These are phyloP conservation scores for Penicillium concentricum DNA, from an alignment of 2,329 filamentous ascomycete species.

Conservation along the genomic window DNA sequence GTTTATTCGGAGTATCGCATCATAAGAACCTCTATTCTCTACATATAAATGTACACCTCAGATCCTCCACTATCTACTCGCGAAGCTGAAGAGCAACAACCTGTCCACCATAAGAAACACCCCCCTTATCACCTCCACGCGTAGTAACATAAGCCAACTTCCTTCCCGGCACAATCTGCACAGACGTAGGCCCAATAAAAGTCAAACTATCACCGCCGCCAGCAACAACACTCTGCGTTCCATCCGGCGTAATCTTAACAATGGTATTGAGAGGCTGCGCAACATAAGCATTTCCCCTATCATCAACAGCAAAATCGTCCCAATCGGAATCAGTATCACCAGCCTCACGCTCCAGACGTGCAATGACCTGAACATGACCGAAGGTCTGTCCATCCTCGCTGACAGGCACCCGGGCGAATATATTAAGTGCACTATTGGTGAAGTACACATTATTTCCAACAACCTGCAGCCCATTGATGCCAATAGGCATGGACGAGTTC, in stretches of 20 bases:
- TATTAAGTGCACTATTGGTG: slow-evolving; percentile 10
- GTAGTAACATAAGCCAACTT: slow-evolving; percentile 8
- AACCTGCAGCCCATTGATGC: slow-evolving; percentile 20
- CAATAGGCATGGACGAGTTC: slow-evolving; percentile 11
- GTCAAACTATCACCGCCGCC: slow-evolving; percentile 2
- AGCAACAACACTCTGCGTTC: slow-evolving; percentile 8
- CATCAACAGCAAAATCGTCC: slow-evolving; percentile 19
- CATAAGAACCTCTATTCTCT: too few species aligned
- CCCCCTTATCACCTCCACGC: not conserved
- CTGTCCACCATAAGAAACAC: slow-evolving; percentile 7
- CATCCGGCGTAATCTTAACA: slow-evolving; percentile 6
- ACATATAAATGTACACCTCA: too few species aligned
- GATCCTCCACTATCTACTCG: not conserved
- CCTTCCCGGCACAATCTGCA: not conserved
- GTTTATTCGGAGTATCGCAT: too few species aligned
- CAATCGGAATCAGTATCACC: not conserved
- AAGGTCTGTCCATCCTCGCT: not conserved
- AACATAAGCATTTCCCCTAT: slow-evolving; percentile 12
- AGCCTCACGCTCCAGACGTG: not conserved
- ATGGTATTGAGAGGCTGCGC: slow-evolving; percentile 9
- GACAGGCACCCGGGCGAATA: slow-evolving; percentile 9
- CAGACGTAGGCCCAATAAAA: slow-evolving; percentile 6
- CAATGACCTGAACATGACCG: slow-evolving; percentile 7
- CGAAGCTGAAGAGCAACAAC: not conserved
- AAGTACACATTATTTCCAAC: slow-evolving; percentile 13